Evolutionary conservation across 2,329 filamentous ascomycete genomes (phyloP), one percentile per base, ranked within the genome.

Genomic region (Epicoccum nigrum): DNA sequence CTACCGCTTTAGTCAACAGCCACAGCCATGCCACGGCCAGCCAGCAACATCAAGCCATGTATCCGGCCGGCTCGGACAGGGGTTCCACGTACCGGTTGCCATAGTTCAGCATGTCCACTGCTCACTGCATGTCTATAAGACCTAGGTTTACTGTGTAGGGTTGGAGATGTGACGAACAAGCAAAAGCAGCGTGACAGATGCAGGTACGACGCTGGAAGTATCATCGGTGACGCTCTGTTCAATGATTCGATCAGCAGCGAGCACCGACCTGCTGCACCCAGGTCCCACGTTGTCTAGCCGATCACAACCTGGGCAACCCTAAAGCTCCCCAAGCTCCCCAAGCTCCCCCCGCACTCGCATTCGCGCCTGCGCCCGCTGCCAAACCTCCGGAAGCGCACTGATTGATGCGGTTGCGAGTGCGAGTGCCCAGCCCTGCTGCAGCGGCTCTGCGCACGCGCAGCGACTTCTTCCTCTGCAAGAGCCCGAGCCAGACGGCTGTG

Each of bases 41-140:
- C 41, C 33, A 27, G 38, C 49, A 38, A 23, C 50, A 44, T 34
- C 30, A 39, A 44, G 32, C 16, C 39, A 16, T 30, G 40, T 9
- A 12, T 7, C 12, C 45, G 30, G 45, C 23, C 38, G 23, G 37
- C 17, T 35, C 38, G 25, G 46, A n/a, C 21, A 47, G 5, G 35
- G 25, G 28, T 44, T 41, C 47, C 17, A 60, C 62, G 40, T 65
- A 66, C 64, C 64, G 48, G 60, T 67, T n/a, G 65, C 63, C 64
- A 68, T 68, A 30, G 31, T 50, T 44, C 53, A 40, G 59, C 63
- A 63, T 63, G 30, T 42, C 56, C 48, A 58, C 49, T 27, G 25
- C 49, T 52, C 38, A 52, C 41, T 41, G 55, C 59, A 62, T 59
- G 23, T 38, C 32, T 21, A 19, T 32, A 31, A 42, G 15, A n/a